Evolutionary conservation across 306 rosid genomes (phyloP).

Genomic region (Begonia peltatifolia): DNA sequence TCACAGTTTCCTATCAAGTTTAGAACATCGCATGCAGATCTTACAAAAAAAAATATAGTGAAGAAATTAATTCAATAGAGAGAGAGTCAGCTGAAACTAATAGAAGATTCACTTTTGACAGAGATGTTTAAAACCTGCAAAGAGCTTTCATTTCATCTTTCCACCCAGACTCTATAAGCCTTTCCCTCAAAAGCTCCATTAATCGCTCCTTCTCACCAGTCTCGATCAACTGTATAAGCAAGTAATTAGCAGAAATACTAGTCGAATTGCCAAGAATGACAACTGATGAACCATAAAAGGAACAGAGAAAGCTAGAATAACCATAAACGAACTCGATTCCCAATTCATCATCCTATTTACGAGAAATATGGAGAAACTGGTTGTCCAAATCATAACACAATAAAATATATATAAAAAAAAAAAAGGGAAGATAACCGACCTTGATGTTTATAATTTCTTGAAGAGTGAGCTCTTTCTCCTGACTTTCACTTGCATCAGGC

Average conservation of each 20-base stretch:
- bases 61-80: neutral
- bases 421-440: conserved; percentile 21
- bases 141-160: conserved; percentile 88
- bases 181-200: conserved; percentile 81
- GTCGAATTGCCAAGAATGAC: no score
- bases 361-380: neutral
- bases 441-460: conserved; percentile 59
- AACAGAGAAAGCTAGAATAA: no score
- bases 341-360: neutral
- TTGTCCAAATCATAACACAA: neutral
- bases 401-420: neutral
- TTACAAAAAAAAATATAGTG: no score
- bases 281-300: no score
- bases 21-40: no score
- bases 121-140: conserved; percentile 44
- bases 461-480: conserved; percentile 48
- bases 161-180: conserved; percentile 94
- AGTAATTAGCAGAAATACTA: neutral
- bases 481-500: conserved; percentile 52
- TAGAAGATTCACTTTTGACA: neutral
- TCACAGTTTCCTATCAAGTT: no score
- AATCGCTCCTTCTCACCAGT: conserved; percentile 80
- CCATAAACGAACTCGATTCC: neutral
- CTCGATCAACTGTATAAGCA: conserved; percentile 47
- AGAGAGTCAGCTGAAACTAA: neutral